These are phyloP conservation scores for Phialophora chinensis DNA, from an alignment of 2,329 filamentous ascomycete genomes.

Conservation along the genomic window DNA sequence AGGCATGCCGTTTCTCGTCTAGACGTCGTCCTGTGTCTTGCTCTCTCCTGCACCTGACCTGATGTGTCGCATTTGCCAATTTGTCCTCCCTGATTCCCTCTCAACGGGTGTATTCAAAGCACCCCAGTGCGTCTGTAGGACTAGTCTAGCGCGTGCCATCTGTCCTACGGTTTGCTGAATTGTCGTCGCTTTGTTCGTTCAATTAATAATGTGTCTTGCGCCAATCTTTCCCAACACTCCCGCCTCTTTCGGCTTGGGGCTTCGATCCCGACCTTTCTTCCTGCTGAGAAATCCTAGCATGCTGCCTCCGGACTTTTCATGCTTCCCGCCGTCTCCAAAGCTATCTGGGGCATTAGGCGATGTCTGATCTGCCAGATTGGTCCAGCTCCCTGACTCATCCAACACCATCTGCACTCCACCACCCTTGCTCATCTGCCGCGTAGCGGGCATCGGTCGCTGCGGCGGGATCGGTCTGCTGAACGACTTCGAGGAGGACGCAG, in stretches of 20 bases:
- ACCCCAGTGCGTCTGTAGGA: background rate
- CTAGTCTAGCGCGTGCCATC: background rate
- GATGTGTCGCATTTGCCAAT: background rate
- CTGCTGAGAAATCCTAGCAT: slow-evolving; percentile 89
- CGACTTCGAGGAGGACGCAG: slow-evolving; percentile 41
- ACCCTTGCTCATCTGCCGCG: slow-evolving; percentile 74
- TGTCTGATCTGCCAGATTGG: slow-evolving; percentile 83
- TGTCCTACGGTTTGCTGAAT: background rate
- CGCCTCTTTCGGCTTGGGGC: slow-evolving; percentile 90
- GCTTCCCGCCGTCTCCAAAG: slow-evolving; percentile 43
- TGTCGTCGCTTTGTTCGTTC: slow-evolving; percentile 40
- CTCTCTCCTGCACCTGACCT: background rate
- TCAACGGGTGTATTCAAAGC: too few relatives aligned
- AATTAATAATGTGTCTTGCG: slow-evolving; percentile 79
- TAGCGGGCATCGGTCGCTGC: slow-evolving; percentile 53
- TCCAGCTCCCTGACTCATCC: slow-evolving; percentile 89
- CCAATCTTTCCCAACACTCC: slow-evolving; percentile 96
- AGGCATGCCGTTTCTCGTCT: background rate
- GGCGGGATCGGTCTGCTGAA: slow-evolving; percentile 49
- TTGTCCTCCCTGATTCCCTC: background rate
- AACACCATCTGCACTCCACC: slow-evolving; percentile 91
- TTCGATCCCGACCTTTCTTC: slow-evolving; percentile 88
- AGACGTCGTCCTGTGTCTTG: background rate
- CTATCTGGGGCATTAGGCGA: slow-evolving; percentile 53
- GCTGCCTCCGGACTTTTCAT: slow-evolving; percentile 59